Evolutionary conservation across 2,329 filamentous ascomycete genomes (phyloP).

Genomic region (Aspergillus fumigatiaffinis): DNA sequence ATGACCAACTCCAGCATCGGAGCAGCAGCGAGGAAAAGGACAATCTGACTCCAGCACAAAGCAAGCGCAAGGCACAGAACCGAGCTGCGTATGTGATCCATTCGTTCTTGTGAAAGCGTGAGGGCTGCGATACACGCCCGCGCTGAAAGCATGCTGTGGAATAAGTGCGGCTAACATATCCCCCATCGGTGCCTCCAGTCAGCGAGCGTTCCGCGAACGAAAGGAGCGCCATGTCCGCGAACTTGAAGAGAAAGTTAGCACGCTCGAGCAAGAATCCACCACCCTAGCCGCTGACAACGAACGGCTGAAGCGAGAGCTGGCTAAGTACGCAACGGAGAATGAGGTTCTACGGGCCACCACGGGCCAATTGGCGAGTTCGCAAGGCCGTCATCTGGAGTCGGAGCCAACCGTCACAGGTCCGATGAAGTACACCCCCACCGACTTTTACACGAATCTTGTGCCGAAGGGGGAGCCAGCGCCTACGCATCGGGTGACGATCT

Average conservation of each 20-base stretch:
- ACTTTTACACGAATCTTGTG: slow-evolving; percentile 65
- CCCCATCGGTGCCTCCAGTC: slow-evolving; percentile 52
- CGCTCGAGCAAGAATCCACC: slow-evolving; percentile 69
- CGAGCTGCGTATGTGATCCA: slow-evolving; percentile 60
- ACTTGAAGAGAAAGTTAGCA: slow-evolving; percentile 78
- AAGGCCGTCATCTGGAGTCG: slow-evolving; percentile 32
- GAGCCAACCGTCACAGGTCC: slow-evolving; percentile 59
- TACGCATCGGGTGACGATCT: slow-evolving; percentile 67
- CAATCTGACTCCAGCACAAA: slow-evolving; percentile 50
- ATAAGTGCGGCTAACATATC: background rate
- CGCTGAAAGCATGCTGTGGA: background rate
- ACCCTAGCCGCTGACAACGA: slow-evolving; percentile 79
- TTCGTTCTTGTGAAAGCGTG: background rate
- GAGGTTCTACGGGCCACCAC: slow-evolving; percentile 84
- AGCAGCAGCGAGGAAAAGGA: slow-evolving; percentile 55
- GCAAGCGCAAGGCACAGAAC: slow-evolving; percentile 67
- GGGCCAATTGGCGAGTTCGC: slow-evolving; percentile 29
- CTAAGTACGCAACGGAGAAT: slow-evolving; percentile 83
- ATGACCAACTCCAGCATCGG: slow-evolving; percentile 28
- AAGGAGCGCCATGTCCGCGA: slow-evolving; percentile 95
- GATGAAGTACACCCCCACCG: slow-evolving; percentile 66
- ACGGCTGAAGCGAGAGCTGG: slow-evolving; percentile 75
- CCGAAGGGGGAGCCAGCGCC: slow-evolving; percentile 41
- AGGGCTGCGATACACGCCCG: background rate
- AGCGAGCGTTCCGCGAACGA: slow-evolving; percentile 91